A percentile compares a stretch with the other conserved stretches of the same genome.
These are phyloP conservation scores for Brassica nigra DNA, from an alignment of 345 rosid genomes.

Conservation along the genomic window DNA sequence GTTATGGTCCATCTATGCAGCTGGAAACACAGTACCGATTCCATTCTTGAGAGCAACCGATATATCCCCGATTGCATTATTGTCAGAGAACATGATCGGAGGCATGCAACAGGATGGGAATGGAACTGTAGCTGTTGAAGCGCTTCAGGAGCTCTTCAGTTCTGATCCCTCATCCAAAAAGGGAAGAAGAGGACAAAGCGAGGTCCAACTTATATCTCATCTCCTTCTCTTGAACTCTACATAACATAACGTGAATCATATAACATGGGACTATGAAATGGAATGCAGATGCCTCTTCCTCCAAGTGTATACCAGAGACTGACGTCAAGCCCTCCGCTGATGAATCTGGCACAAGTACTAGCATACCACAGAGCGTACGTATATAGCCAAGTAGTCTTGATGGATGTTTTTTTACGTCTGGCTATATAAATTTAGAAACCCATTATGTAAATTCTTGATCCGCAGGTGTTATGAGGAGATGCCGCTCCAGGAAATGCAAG, in stretches of 20 bases:
- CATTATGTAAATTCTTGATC: too few relatives aligned
- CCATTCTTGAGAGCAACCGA: conserved; percentile 98
- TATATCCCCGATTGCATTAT: conserved; percentile 94
- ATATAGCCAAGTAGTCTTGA: background rate
- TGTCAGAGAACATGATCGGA: conserved; percentile 86
- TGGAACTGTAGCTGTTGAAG: conserved; percentile 66
- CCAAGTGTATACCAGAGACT: conserved; percentile 84
- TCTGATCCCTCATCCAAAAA: conserved; percentile 81
- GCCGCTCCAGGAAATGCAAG: conserved; percentile 98
- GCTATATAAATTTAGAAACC: background rate
- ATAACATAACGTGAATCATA: background rate
- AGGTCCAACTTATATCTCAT: conserved; percentile 50
- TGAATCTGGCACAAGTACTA: conserved; percentile 91
- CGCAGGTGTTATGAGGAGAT: conserved; percentile 91
- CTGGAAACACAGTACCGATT: conserved; percentile 97
- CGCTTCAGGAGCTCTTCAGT: conserved; percentile 86
- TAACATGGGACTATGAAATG: conserved; percentile 12
- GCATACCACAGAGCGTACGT: conserved; percentile 93
- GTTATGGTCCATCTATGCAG: conserved; percentile 97
- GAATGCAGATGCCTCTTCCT: conserved; percentile 90
- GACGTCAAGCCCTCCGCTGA: conserved; percentile 75
- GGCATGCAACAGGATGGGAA: conserved; percentile 55
- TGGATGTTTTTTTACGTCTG: background rate
- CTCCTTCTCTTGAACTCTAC: background rate
- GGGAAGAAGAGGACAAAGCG: conserved; percentile 79